Base-by-base conservation (phyloP, 2,329 filamentous ascomycete species). In the Chrysoporthe cubensis region DNA sequence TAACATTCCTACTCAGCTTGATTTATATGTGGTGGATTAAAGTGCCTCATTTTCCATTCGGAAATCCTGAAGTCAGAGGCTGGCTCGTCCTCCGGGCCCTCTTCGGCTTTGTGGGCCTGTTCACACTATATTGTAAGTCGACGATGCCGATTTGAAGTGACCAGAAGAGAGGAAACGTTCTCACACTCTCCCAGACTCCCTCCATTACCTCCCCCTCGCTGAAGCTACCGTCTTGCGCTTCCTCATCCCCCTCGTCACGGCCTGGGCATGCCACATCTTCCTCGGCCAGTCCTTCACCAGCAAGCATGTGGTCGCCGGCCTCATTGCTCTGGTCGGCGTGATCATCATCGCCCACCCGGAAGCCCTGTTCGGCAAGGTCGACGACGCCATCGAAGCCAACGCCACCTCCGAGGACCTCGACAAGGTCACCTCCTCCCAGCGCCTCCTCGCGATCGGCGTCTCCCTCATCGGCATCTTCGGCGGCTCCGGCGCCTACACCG, bases 181-280 rank as follows among this genome's bases (percentile, higher is more conserved):
- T 50, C 14, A 61, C 40, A 9, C 42, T 16, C 3, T n/a, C 1
- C 8, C 85, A 80, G 78, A 82, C 43, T 79, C 79, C 0, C 75
- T 81, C 0, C 83, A 90, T 34, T 94, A 93, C 71, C 85, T 96
- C 0, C 90, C 91, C 1, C 83, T 96, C 1, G 88, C 91, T 1
- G 92, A 96, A 75, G 90, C 92, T 1, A 93, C 90, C 0, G 91
- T 94, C 34, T 89, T 96, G 44, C 93, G 90, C 7, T 96, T 95
- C 76, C 83, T 96, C 3, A 86, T 91, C 0, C 92, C 92, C 0
- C 90, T 90, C 8, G 81, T 93, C 11, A 88, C 90, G 8, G 91
- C 80, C 1, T 77, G 81, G 84, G 77, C 94, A 85, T 85, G 89
- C 82, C 72, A 93, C 87, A 76, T 92, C 83, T 57, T 73, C 73